Evolutionary conservation across 331 rosid genomes (phyloP).

Genomic region (Rosa hybrid): DNA sequence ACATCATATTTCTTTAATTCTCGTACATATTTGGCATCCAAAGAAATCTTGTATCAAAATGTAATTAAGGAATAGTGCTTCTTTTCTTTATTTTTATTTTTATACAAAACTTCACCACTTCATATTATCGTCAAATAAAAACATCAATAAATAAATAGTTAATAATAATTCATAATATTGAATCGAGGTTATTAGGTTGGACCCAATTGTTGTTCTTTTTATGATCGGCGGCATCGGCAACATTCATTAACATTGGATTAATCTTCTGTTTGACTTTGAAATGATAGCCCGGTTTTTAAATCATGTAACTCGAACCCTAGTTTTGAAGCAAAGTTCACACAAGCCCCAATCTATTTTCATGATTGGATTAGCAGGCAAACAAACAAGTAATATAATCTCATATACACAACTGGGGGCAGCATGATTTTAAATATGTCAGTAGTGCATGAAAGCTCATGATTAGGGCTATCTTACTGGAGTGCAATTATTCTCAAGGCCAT

Average conservation of each 20-base stretch:
- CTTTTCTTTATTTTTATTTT: no score
- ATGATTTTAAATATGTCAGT: not conserved
- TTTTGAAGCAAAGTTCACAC: not conserved
- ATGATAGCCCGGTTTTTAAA: not conserved
- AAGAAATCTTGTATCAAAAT: not conserved
- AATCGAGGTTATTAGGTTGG: no score
- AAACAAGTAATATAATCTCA: not conserved
- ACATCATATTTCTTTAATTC: not conserved
- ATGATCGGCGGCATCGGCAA: not conserved
- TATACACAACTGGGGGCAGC: not conserved
- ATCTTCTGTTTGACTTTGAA: conserved; percentile 1
- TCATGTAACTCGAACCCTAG: not conserved
- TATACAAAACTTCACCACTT: no score
- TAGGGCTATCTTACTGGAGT: conserved; percentile 30
- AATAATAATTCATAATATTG: no score
- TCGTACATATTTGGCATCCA: not conserved
- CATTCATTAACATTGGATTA: not conserved
- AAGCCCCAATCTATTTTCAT: not conserved
- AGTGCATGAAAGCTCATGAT: conserved; percentile 31
- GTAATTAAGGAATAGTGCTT: no score
- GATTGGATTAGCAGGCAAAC: not conserved
- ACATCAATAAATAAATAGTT: no score
- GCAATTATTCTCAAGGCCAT: conserved; percentile 22
- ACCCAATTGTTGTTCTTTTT: not conserved
- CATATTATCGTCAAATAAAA: no score